A percentile compares a stretch with the other conserved stretches of the same genome.
phyloP scores from a whole-genome alignment of 1,284 basidiomycete genomes.

The Stereum hirsutum region DNA sequence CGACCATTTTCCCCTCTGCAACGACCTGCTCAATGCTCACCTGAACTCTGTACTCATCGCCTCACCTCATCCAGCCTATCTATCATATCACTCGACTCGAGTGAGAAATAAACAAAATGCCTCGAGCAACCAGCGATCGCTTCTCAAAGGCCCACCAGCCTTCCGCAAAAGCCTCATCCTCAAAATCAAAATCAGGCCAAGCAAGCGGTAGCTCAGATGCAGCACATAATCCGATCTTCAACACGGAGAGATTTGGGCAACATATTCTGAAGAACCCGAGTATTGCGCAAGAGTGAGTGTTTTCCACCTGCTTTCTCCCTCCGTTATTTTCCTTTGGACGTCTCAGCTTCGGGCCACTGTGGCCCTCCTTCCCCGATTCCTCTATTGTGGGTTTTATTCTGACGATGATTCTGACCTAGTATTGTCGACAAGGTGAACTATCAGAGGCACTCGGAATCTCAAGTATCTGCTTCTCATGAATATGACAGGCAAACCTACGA shows the following conservation, averaged over 20 bases:
- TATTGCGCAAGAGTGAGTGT: slow-evolving; percentile 82
- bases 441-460: neutral
- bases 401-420: slow-evolving; percentile 32
- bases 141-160: slow-evolving; percentile 73
- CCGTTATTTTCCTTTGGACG: no score
- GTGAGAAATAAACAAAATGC: slow-evolving; percentile 49
- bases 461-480: neutral
- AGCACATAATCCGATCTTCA: slow-evolving; percentile 80
- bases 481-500: slow-evolving; percentile 74
- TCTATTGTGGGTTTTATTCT: no score
- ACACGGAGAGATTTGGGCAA: slow-evolving; percentile 91
- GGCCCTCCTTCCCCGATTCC: no score
- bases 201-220: slow-evolving; percentile 35
- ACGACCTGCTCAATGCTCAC: no score
- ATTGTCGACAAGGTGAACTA: slow-evolving; percentile 66
- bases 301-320: slow-evolving; percentile 16
- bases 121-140: slow-evolving; percentile 81
- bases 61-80: neutral
- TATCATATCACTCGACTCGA: neutral
- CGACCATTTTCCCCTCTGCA: no score
- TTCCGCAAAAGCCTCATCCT: slow-evolving; percentile 48
- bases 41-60: no score
- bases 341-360: no score
- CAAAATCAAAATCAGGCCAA: slow-evolving; percentile 35
- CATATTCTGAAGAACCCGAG: slow-evolving; percentile 95